A percentile compares a stretch with the other conserved stretches of the same genome.
These are phyloP conservation scores for Boletus subparvulus DNA, from an alignment of 768 basidiomycete species.

Conservation along the genomic window DNA sequence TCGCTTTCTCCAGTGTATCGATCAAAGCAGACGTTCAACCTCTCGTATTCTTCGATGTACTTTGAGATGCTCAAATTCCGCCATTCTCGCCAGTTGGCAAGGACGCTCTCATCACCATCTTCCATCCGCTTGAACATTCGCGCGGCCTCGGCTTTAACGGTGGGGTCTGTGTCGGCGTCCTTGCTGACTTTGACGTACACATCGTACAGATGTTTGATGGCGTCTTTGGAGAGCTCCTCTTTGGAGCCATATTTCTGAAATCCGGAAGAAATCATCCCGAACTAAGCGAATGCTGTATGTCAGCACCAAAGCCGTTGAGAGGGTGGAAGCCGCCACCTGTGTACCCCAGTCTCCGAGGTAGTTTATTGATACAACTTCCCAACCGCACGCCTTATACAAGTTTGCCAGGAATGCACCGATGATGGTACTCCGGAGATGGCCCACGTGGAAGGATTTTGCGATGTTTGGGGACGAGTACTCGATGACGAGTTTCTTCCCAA, in stretches of 20 bases:
- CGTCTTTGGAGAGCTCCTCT: slow-evolving; percentile 78
- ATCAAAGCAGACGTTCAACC: slow-evolving; percentile 89
- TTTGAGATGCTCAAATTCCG: slow-evolving; percentile 87
- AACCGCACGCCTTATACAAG: slow-evolving; percentile 88
- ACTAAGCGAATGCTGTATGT: slow-evolving; percentile 39
- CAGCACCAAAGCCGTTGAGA: background rate
- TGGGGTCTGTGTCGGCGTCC: slow-evolving; percentile 71
- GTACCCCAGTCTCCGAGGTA: slow-evolving; percentile 99
- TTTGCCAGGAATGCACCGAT: slow-evolving; percentile 95
- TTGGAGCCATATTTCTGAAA: slow-evolving; percentile 90
- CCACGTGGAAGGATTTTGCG: slow-evolving; percentile 97
- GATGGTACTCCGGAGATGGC: slow-evolving; percentile 96
- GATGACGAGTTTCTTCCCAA: slow-evolving; percentile 80
- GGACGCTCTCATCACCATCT: slow-evolving; percentile 81
- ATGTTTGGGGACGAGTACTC: slow-evolving; percentile 98
- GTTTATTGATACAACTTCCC: slow-evolving; percentile 89
- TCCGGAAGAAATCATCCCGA: slow-evolving; percentile 86
- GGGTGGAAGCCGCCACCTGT: slow-evolving; percentile 54
- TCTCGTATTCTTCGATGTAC: slow-evolving; percentile 84
- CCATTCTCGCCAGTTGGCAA: slow-evolving; percentile 91
- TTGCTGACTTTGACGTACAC: slow-evolving; percentile 94
- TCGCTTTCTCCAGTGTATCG: slow-evolving; percentile 89
- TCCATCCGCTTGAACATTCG: slow-evolving; percentile 95
- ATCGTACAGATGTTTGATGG: slow-evolving; percentile 93
- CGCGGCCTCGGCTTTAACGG: slow-evolving; percentile 74